Base-by-base conservation (phyloP, 2,329 filamentous ascomycete species). In the Verruconis gallopava region DNA sequence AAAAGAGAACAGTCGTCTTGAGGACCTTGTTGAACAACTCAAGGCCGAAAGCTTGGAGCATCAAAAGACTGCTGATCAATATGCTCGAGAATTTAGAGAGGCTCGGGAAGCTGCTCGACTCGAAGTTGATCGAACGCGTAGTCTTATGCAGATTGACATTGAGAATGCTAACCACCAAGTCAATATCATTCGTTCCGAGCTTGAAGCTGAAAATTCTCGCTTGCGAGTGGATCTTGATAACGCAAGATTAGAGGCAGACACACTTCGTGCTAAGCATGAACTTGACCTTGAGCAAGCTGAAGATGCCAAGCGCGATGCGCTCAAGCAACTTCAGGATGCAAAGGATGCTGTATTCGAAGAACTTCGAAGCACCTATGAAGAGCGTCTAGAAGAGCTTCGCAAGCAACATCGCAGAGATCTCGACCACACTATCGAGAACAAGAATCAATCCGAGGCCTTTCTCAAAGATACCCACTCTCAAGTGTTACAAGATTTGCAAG, bases 161-260 rank as follows among this genome's bases (percentile, higher is more conserved):
- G 85, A 94, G 45, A 70, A 77, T 30, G 83, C 88, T 40, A 91
- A 88, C 54, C 79, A 84, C 56, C 81, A 93, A 53, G 81, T 89
- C 59, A 89, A 93, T 53, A 73, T 81, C 42, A 77, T 89, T 20
- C 81, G 85, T 40, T 77, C 81, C 37, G 81, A 89, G 53, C 73
- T 93, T 9, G 86, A 94, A 57, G 77, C 80, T 45, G 83, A 93
- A 56, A 73, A 91, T 46, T 63, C 71, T 19, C 79, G 78, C 52
- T 65, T 86, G 20, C 78, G 85, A 41, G 65, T 72, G 15, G 83
- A 93, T 56, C 65, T 93, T 34, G 85, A 94, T 48, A 78, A 79
- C 50, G 72, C 81, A 44, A 81, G 73, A 54, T 69, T 91, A 54
- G 85, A 94, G 48, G 75, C 79, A 6, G 85, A 94, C 53, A 86